A percentile compares a stretch with the other conserved stretches of the same genome.
Conservation (phyloP, 2,329 filamentous ascomycete species). For the Sclerotinia minor region DNA sequence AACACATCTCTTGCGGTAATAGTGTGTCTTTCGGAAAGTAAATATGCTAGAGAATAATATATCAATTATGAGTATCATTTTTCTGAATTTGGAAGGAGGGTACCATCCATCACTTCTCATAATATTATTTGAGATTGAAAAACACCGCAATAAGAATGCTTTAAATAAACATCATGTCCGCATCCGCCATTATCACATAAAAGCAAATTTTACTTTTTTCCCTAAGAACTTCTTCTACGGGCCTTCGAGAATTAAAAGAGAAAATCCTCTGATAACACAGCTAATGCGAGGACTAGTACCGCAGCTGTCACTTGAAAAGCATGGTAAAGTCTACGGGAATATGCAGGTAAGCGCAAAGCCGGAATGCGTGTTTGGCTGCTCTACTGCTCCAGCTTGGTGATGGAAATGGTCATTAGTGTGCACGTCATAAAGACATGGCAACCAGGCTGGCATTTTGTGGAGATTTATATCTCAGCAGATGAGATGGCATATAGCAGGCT, state of each 20-base stretch:
- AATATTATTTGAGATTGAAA: constrained; percentile 10
- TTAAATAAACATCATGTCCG: constrained; percentile 33
- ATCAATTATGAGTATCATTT: constrained; percentile 12
- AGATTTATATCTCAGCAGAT: constrained; percentile 15
- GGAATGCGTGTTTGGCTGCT: constrained; percentile 29
- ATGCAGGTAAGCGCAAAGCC: constrained; percentile 38
- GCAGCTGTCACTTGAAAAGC: constrained; percentile 46
- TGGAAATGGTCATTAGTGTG: constrained; percentile 24
- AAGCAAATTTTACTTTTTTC: constrained; percentile 29
- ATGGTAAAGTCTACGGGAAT: constrained; percentile 32
- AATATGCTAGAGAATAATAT: constrained; percentile 9
- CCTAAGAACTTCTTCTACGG: constrained; percentile 41
- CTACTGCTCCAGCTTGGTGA: constrained; percentile 26
- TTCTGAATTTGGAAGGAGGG: constrained; percentile 25
- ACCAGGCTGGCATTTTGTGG: constrained; percentile 14
- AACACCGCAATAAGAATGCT: not conserved
- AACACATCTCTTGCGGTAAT: constrained; percentile 27
- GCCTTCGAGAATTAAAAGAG: constrained; percentile 46
- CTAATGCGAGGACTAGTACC: constrained; percentile 42
- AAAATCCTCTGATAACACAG: constrained; percentile 37
- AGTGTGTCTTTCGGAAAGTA: constrained; percentile 22
- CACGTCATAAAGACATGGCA: constrained; percentile 27
- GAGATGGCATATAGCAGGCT: constrained; percentile 24
- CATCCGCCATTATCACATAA: constrained; percentile 36
- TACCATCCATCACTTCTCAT: constrained; percentile 22